Evolutionary conservation across 352 stramenopile species (phyloP).

Genomic region (Blastocystis sp.): DNA sequence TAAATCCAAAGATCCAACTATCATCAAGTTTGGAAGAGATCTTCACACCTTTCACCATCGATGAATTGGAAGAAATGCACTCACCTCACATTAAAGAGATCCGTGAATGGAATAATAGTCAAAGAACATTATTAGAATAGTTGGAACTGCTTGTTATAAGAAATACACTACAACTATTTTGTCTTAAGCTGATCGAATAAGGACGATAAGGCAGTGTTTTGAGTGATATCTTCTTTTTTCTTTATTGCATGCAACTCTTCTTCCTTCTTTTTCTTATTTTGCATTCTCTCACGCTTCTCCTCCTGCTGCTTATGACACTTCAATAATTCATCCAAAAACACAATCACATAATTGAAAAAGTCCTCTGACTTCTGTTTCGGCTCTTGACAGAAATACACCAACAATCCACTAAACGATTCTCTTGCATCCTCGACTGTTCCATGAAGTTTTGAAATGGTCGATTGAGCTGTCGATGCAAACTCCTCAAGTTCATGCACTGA

Average conservation of each 20-base stretch:
- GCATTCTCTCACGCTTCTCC: slow-evolving; percentile 7
- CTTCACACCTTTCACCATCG: slow-evolving; percentile 2
- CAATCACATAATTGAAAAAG: slow-evolving; percentile 19
- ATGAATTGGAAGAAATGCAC: slow-evolving; percentile 24
- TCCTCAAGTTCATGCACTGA: background rate
- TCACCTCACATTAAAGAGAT: slow-evolving; percentile 22
- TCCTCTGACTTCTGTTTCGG: slow-evolving; percentile 18
- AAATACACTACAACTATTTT: background rate
- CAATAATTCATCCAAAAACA: slow-evolving; percentile 18
- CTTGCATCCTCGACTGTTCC: slow-evolving; percentile 17
- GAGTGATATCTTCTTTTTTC: background rate
- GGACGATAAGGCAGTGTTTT: background rate
- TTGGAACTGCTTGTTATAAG: background rate
- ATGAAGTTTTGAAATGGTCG: background rate
- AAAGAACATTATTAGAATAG: background rate
- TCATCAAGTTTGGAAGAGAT: slow-evolving; percentile 25
- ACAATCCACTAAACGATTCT: background rate
- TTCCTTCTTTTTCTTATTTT: slow-evolving; percentile 59
- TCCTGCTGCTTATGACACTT: background rate
- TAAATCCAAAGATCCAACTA: slow-evolving; percentile 14
- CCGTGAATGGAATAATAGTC: background rate
- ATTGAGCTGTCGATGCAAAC: slow-evolving; percentile 33
- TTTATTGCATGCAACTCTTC: background rate
- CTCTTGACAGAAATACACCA: slow-evolving; percentile 61
- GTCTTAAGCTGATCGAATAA: background rate